phyloP scores from a whole-genome alignment of 2,329 filamentous ascomycete genomes.

The Tympanopsis confertula region DNA sequence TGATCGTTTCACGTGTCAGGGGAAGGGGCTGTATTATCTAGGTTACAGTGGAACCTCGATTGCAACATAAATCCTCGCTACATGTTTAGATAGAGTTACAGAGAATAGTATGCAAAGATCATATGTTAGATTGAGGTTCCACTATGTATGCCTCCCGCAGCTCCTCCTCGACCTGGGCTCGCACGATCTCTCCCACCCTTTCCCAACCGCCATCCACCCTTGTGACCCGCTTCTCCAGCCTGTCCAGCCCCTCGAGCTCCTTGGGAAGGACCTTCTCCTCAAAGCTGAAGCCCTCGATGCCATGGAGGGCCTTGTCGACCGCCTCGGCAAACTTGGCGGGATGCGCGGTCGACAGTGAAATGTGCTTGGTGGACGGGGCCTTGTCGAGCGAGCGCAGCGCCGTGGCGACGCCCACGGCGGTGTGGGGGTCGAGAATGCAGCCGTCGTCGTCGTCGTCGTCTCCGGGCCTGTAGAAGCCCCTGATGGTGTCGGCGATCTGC shows the following conservation, averaged over 20 bases:
- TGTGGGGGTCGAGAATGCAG: slow-evolving; percentile 88
- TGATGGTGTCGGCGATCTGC: slow-evolving; percentile 59
- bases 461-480: slow-evolving; percentile 37
- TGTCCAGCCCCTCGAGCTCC: slow-evolving; percentile 71
- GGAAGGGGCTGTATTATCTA: too few species aligned
- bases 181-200: slow-evolving; percentile 64
- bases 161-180: slow-evolving; percentile 60
- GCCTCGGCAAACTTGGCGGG: slow-evolving; percentile 87
- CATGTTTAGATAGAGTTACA: too few species aligned
- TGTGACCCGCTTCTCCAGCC: slow-evolving; percentile 63
- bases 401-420: slow-evolving; percentile 75
- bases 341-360: slow-evolving; percentile 85
- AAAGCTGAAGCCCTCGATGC: slow-evolving; percentile 63
- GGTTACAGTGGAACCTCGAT: too few species aligned
- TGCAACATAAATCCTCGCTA: too few species aligned
- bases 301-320: slow-evolving; percentile 67
- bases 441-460: slow-evolving; percentile 42
- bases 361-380: slow-evolving; percentile 42
- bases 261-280: slow-evolving; percentile 61
- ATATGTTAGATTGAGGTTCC: too few species aligned
- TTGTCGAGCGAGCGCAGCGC: slow-evolving; percentile 56
- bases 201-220: slow-evolving; percentile 62
- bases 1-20: too few species aligned
- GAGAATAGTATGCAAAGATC: too few species aligned
- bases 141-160: slow-evolving; percentile 34